Evolutionary conservation across 371 early-diverging fungal species (phyloP), one percentile per base, ranked within the genome.

Genomic region (Mucor mucedo): DNA sequence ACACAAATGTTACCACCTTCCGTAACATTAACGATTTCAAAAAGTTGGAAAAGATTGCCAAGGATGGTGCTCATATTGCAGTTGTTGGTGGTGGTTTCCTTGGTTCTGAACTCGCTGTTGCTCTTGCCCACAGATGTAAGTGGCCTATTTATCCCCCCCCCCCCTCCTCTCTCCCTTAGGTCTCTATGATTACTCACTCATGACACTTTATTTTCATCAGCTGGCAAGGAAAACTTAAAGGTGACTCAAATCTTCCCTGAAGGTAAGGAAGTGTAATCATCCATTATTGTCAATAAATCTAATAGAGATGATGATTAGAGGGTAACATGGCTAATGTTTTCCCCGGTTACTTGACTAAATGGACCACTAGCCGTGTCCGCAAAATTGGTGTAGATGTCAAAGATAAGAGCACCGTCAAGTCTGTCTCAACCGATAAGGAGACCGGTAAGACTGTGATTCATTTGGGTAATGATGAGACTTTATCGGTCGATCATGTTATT

Each of bases 61-160:
- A 88, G 71, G 68, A 83, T 42, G 75, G 75, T 57, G 74, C 78
- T 9, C 78, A 72, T 65, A 79, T 92, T 71, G 89, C 82, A 52
- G 79, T 92, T 44, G 68, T 91, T 41, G 92, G 92, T 58, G 91
- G 91, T 44, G 92, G 92, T 27, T 90, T 92, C 77, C 77, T 92
- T 55, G 92, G 92, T 33, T 85, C 86, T 52, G 92, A 92, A 65
- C 69, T 92, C 27, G 83, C 91, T 49, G 83, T 82, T 50, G 90
- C 90, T 14, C 70, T 92, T 48, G 86, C 90, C 21, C 80, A 84
- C 30, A 70, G 79, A 49, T 82, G 84, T 79, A 80, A 52, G 64
- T 58, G n/a, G 39, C 35, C 21, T 21, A 21, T 21, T 21, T 21
- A 21, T 21, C 21, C 21, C 21, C 21, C 21, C 21, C 21, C 21